These are phyloP conservation scores for Scedosporium boydii DNA, from an alignment of 2,329 filamentous ascomycete species.

Conservation along the genomic window DNA sequence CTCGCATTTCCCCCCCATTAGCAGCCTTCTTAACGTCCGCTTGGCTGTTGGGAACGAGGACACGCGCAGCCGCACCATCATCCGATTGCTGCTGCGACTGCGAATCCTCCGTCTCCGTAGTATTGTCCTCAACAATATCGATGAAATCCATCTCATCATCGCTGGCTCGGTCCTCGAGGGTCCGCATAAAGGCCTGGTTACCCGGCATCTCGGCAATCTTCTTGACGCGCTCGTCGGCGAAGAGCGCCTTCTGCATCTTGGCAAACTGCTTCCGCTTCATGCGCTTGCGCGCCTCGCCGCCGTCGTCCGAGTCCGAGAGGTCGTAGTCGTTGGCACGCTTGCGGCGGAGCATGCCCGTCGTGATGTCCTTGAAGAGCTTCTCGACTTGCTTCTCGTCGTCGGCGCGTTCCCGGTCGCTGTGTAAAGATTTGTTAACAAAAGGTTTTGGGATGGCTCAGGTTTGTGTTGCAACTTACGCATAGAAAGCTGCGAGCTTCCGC, in stretches of 20 bases:
- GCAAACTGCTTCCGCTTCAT: conserved; percentile 83
- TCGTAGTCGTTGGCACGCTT: conserved; percentile 77
- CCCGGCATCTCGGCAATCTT: conserved; percentile 85
- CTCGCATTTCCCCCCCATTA: conserved; percentile 32
- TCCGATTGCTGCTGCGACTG: conserved; percentile 19
- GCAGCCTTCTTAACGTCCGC: conserved; percentile 24
- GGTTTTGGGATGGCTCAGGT: conserved; percentile 12
- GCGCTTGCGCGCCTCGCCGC: conserved; percentile 64
- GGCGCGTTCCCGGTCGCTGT: conserved; percentile 66
- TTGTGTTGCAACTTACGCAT: conserved; percentile 56
- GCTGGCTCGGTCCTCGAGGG: conserved; percentile 72
- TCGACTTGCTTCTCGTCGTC: conserved; percentile 81
- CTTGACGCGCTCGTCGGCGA: conserved; percentile 81
- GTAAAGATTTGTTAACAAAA: background rate
- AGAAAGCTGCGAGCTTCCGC: conserved; percentile 72
- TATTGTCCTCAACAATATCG: conserved; percentile 30
- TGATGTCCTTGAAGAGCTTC: conserved; percentile 88
- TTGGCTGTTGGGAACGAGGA: conserved; percentile 42
- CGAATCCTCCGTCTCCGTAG: conserved; percentile 22
- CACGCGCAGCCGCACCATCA: conserved; percentile 13
- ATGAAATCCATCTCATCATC: conserved; percentile 73
- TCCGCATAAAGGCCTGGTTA: conserved; percentile 80
- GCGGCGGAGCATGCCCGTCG: conserved; percentile 75
- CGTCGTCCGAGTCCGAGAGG: conserved; percentile 85
- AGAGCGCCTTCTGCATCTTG: conserved; percentile 80